Evolutionary conservation across 2,329 filamentous ascomycete genomes (phyloP).

Genomic region (Fusarium graminum): DNA sequence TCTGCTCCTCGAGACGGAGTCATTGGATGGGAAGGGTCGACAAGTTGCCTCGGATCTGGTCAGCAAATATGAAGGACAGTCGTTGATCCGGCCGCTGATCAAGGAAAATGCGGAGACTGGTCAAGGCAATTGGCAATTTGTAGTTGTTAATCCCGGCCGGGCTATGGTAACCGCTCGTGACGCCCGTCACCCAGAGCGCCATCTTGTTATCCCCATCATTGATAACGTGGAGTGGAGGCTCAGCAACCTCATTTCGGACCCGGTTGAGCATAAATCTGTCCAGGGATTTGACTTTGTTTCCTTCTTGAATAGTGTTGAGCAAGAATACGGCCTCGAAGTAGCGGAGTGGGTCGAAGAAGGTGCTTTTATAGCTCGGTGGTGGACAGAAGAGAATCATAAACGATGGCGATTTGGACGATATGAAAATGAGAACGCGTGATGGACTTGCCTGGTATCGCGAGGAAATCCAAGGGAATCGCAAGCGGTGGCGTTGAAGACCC

Average conservation of each 20-base stretch:
- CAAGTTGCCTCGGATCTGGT: conserved; percentile 44
- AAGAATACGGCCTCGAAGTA: conserved; percentile 43
- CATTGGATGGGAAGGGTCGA: conserved; percentile 41
- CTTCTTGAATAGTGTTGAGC: conserved; percentile 44
- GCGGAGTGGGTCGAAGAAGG: conserved; percentile 52
- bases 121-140: conserved; percentile 53
- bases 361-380: conserved; percentile 52
- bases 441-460: neutral
- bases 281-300: conserved; percentile 48
- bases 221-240: conserved; percentile 53
- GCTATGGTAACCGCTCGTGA: conserved; percentile 52
- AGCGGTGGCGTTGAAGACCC: too few relatives aligned
- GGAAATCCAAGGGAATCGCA: neutral
- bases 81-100: conserved; percentile 47
- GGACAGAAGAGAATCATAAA: conserved; percentile 53
- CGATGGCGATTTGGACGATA: conserved; percentile 50
- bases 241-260: conserved; percentile 48
- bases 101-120: conserved; percentile 32
- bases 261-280: conserved; percentile 43
- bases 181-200: conserved; percentile 49
- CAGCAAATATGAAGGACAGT: conserved; percentile 52
- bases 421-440: neutral
- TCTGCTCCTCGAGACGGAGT: conserved; percentile 50
- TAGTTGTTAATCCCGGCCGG: conserved; percentile 52
- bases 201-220: conserved; percentile 51